Base-by-base conservation (phyloP, 1,284 basidiomycete species). In the Melanopsichium pennsylvanicum region DNA sequence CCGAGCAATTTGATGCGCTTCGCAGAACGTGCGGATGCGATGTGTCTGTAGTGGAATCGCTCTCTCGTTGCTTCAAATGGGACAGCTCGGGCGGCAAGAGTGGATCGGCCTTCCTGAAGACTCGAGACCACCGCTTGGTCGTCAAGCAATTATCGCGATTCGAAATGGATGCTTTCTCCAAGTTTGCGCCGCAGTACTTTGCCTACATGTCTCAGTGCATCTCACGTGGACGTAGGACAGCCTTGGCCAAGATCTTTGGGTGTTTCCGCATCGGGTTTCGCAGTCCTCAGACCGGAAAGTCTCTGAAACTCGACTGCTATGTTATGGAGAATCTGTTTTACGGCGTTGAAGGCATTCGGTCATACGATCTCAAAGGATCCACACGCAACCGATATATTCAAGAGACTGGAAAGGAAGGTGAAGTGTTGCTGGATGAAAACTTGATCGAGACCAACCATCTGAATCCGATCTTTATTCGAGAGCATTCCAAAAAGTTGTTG, bases 251-350 rank as follows among this genome's bases (percentile, higher is more conserved):
- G 84, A 90, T 97, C 52, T 97, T 97, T 71, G 96, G 96, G 1
- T 95, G 94, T 78, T 99, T 92, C 83, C 94, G 97, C 76, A 87
- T 99, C 63, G 93, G 92, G 1, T 94, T 93, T 83, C 88, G 88
- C 72, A 95, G 94, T 80, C 87, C 88, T 0, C 88, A 86, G 36
- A 89, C 84, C 1, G 85, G 89, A 3, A 91, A 91, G 80, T 86
- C 88, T 8, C 90, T 91, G 19, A 88, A 93, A 76, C 93, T 97
- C 89, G 97, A 97, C 78, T 85, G 97, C 22, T 84, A 97, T 36
- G 92, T 98, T 49, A 97, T 97, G 92, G 83, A 99, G 82, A 98
- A 98, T 76, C 85, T 98, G 12, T 95, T 97, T 80, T 95, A 96
- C 80, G 91, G 93, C 68, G 87, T 91, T 56, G 86, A 88, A 8